Conservation (phyloP, 352 stramenopile species). For the Phytophthora ramorum region DNA sequence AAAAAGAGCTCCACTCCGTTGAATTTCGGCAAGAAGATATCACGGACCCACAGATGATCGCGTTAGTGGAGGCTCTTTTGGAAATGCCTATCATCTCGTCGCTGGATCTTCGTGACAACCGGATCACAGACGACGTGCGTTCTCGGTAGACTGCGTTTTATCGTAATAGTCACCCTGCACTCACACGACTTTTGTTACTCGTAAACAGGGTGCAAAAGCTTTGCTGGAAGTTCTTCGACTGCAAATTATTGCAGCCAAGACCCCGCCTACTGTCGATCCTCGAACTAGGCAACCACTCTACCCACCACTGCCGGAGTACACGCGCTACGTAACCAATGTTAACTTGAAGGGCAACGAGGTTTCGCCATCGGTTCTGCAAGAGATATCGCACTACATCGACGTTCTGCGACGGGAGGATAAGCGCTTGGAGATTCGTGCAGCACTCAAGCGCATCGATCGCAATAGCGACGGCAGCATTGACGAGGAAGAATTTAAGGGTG, state of each 20-base stretch:
- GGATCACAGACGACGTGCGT: conserved; percentile 80
- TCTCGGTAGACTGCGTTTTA: neutral
- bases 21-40: conserved; percentile 86
- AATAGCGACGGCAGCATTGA: conserved; percentile 65
- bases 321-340: conserved; percentile 73
- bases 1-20: conserved; percentile 75
- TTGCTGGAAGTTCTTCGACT: conserved; percentile 79
- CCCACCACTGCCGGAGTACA: conserved; percentile 58
- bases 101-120: conserved; percentile 80
- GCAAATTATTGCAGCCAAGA: conserved; percentile 81
- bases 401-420: conserved; percentile 82
- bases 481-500: conserved; percentile 78
- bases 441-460: conserved; percentile 75
- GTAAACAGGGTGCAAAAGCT: conserved; percentile 67
- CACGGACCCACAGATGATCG: conserved; percentile 81
- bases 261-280: conserved; percentile 49
- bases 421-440: conserved; percentile 75
- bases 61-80: conserved; percentile 72
- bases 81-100: conserved; percentile 83
- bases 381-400: conserved; percentile 79
- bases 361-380: conserved; percentile 59
- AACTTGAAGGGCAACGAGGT: conserved; percentile 86
- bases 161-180: neutral
- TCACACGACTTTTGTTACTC: neutral
- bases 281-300: conserved; percentile 62